phyloP scores from a whole-genome alignment of 2,329 filamentous ascomycete species.

The Cladosporium sp. region DNA sequence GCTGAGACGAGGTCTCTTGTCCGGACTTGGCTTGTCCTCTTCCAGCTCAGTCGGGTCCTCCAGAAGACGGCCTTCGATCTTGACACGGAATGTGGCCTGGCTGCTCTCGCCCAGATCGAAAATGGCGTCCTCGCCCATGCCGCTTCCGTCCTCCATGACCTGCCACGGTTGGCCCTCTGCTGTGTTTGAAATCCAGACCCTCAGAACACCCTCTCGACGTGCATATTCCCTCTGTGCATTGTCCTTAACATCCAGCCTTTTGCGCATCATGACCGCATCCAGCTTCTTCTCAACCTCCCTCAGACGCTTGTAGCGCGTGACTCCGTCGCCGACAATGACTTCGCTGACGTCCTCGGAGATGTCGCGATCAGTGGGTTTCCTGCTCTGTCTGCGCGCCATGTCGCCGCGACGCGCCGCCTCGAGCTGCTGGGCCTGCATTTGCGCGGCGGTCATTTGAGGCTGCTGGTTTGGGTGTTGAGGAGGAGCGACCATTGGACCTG shows the following conservation, averaged over 20 bases:
- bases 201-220: conserved; percentile 69
- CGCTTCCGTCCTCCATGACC: conserved; percentile 49
- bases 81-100: conserved; percentile 82
- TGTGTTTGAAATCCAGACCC: conserved; percentile 93
- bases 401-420: conserved; percentile 49
- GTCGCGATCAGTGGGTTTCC: conserved; percentile 92
- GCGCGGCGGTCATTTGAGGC: conserved; percentile 45
- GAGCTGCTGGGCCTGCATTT: conserved; percentile 48
- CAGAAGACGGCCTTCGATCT: conserved; percentile 84
- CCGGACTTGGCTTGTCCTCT: conserved; percentile 47
- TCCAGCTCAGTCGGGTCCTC: conserved; percentile 52
- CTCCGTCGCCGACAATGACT: conserved; percentile 77
- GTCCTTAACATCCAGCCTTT: conserved; percentile 87
- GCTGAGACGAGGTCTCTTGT: conserved; percentile 60
- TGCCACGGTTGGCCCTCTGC: conserved; percentile 96
- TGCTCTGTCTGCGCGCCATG: conserved; percentile 72
- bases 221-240: conserved; percentile 63
- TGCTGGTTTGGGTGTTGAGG: conserved; percentile 52
- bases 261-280: conserved; percentile 91
- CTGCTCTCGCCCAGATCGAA: conserved; percentile 79
- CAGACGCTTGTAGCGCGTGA: conserved; percentile 77
- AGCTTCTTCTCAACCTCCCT: conserved; percentile 84
- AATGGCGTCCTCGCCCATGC: conserved; percentile 64
- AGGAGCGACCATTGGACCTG: conserved; percentile 45
- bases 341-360: conserved; percentile 83